Conservation (phyloP, 768 basidiomycete genomes). For the Rossbeevera mucosa region DNA sequence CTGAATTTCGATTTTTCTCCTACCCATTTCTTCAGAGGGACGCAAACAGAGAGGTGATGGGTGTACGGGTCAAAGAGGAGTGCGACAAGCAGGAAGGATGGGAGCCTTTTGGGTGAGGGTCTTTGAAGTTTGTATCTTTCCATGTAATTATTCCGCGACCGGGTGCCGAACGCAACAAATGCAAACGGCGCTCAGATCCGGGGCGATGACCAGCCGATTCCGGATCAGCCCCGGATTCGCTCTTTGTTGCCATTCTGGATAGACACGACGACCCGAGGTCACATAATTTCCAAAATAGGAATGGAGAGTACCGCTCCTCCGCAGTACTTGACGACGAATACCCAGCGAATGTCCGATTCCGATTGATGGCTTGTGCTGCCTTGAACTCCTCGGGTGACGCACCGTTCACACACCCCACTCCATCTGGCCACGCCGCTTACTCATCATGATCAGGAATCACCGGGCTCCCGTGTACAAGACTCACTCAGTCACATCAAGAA, state of each 20-base stretch:
- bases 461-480: conserved; percentile 16
- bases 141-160: conserved; percentile 37
- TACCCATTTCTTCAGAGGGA: conserved; percentile 46
- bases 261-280: neutral
- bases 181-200: conserved; percentile 35
- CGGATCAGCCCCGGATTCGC: conserved; percentile 30
- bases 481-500: conserved; percentile 11
- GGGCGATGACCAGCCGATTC: conserved; percentile 16
- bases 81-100: conserved; percentile 21
- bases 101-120: conserved; percentile 31
- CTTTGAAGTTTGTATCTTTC: conserved; percentile 34
- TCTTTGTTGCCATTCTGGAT: neutral
- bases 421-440: conserved; percentile 5
- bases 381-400: conserved; percentile 20
- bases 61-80: conserved; percentile 16
- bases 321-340: conserved; percentile 15
- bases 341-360: conserved; percentile 14
- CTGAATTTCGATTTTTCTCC: conserved; percentile 80
- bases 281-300: neutral
- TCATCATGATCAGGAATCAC: conserved; percentile 10
- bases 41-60: conserved; percentile 15
- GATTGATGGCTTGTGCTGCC: neutral
- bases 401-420: conserved; percentile 10
- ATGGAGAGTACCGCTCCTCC: conserved; percentile 16
- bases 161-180: conserved; percentile 35